Percentiles rank a stretch among this genome's conserved stretches.
phyloP scores from a whole-genome alignment of 2,329 filamentous ascomycete genomes.

The Metarhizium anisopliae region DNA sequence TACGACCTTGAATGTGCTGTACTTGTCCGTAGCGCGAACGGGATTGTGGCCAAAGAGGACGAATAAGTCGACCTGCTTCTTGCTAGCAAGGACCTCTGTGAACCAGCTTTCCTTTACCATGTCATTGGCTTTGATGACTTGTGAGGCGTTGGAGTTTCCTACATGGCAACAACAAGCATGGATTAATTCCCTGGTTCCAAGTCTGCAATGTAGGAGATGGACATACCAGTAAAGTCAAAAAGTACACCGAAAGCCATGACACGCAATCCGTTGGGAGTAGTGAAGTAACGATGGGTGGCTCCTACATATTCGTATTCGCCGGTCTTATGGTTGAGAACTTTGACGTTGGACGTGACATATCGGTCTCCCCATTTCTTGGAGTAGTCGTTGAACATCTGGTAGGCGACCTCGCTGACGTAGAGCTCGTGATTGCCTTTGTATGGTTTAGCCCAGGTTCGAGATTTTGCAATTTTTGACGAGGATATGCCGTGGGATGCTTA shows the following conservation, averaged over 20 bases:
- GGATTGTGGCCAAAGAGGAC: conserved; percentile 57
- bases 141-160: conserved; percentile 53
- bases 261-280: conserved; percentile 30
- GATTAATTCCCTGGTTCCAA: neutral
- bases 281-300: conserved; percentile 34
- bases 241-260: conserved; percentile 36
- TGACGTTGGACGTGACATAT: conserved; percentile 37
- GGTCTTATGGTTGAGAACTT: conserved; percentile 30
- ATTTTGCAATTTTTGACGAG: no score
- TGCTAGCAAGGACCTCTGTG: conserved; percentile 40
- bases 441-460: neutral
- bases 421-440: conserved; percentile 51
- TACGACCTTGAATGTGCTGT: conserved; percentile 35
- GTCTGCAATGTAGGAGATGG: conserved; percentile 14
- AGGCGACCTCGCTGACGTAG: conserved; percentile 52
- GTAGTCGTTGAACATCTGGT: conserved; percentile 52
- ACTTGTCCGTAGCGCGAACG: conserved; percentile 32
- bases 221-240: conserved; percentile 40
- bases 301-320: conserved; percentile 32
- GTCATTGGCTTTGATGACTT: conserved; percentile 44
- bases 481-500: neutral
- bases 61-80: conserved; percentile 52
- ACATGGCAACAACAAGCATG: neutral
- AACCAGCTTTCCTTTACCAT: conserved; percentile 53
- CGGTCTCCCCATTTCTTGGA: conserved; percentile 42